These are phyloP conservation scores for Austroboletus novae-zelandiae DNA, from an alignment of 1,284 basidiomycete genomes.

Conservation along the genomic window DNA sequence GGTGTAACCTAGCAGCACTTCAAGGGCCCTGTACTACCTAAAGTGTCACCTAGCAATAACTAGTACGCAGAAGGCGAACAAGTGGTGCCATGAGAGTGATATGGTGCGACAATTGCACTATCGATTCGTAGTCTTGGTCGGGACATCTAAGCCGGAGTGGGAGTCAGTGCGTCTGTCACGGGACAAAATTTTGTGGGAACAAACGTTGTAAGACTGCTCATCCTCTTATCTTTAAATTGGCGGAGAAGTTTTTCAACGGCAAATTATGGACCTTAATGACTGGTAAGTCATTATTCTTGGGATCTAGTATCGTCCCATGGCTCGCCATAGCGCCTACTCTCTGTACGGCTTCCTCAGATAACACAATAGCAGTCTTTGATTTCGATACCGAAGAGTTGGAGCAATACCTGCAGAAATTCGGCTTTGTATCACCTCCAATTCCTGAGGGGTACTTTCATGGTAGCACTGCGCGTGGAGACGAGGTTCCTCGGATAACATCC, in stretches of 20 bases:
- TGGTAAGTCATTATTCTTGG: slow-evolving; percentile 61
- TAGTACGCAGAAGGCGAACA: too few relatives aligned
- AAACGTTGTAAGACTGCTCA: slow-evolving; percentile 84
- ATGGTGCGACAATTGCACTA: too few relatives aligned
- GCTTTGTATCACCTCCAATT: slow-evolving; percentile 61
- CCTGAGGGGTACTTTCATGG: slow-evolving; percentile 67
- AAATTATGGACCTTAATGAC: slow-evolving; percentile 91
- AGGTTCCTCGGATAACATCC: slow-evolving; percentile 19
- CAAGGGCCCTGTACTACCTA: too few relatives aligned
- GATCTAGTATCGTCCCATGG: slow-evolving; percentile 4
- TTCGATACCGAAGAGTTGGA: slow-evolving; percentile 83
- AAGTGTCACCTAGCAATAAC: too few relatives aligned
- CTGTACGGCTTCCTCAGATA: slow-evolving; percentile 95
- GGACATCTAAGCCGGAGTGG: too few relatives aligned
- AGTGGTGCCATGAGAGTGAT: too few relatives aligned
- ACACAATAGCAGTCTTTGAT: slow-evolving; percentile 85
- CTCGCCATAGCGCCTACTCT: slow-evolving; percentile 68
- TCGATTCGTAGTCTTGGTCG: too few relatives aligned
- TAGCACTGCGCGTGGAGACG: slow-evolving; percentile 29
- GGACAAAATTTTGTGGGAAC: too few relatives aligned
- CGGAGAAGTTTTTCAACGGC: slow-evolving; percentile 90
- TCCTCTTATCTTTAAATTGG: slow-evolving; percentile 86
- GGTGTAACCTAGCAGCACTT: neutral
- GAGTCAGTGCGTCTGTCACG: too few relatives aligned
- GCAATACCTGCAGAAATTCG: slow-evolving; percentile 77